These are phyloP conservation scores for Byssothecium circinans DNA, from an alignment of 2,329 filamentous ascomycete genomes.

Conservation along the genomic window DNA sequence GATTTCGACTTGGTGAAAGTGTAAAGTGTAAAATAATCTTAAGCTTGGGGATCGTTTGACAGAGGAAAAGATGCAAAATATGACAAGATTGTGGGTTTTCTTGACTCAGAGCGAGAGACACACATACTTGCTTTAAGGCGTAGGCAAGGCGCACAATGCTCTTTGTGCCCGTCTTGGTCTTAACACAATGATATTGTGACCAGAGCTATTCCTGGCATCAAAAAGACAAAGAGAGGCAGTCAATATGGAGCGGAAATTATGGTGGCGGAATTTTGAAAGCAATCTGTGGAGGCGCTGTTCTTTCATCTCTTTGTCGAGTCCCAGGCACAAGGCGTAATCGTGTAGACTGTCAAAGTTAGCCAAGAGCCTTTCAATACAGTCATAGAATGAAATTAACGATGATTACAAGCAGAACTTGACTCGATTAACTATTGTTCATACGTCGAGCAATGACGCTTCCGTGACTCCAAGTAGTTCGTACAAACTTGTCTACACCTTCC, in stretches of 20 bases:
- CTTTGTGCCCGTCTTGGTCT: background rate
- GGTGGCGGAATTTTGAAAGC: background rate
- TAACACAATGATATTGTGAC: background rate
- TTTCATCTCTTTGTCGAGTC: background rate
- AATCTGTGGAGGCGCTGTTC: background rate
- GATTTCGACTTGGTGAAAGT: too few relatives aligned
- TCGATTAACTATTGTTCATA: slow-evolving; percentile 5
- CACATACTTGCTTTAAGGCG: background rate
- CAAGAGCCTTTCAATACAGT: background rate
- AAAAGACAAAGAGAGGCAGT: background rate
- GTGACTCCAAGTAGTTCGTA: slow-evolving; percentile 3
- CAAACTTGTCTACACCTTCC: slow-evolving; percentile 3
- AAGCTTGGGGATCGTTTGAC: too few relatives aligned
- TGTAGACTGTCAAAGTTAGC: background rate
- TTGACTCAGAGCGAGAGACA: background rate
- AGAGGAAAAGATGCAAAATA: too few relatives aligned
- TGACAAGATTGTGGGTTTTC: background rate
- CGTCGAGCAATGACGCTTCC: background rate
- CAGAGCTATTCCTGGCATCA: background rate
- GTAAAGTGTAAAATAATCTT: too few relatives aligned
- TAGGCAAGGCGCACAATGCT: background rate
- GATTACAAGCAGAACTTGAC: background rate
- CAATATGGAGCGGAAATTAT: background rate
- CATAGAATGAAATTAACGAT: background rate
- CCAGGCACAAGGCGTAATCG: background rate